A percentile compares a stretch with the other conserved stretches of the same genome.
phyloP scores from a whole-genome alignment of 371 early-diverging fungal species.

The Mortierella sp. region DNA sequence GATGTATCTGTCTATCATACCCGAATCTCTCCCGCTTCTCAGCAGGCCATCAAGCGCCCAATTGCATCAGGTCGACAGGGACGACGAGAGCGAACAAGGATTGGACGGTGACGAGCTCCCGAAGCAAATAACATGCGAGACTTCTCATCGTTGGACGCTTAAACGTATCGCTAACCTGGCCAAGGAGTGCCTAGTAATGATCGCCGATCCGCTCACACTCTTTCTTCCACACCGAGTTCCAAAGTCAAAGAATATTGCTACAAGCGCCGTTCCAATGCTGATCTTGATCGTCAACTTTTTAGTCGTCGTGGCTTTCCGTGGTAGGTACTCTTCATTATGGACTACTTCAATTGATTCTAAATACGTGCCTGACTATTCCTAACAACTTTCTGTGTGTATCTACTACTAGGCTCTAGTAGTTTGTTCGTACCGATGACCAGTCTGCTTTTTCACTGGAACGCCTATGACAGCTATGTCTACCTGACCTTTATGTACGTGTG shows the following conservation, averaged over 20 bases:
- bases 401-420: neutral
- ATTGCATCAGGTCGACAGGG: neutral
- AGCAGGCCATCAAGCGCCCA: neutral
- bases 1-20: slow-evolving; percentile 15
- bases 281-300: neutral
- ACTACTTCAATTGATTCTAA: neutral
- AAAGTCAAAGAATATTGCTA: neutral
- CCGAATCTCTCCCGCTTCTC: slow-evolving; percentile 23
- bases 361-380: neutral
- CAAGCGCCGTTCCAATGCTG: neutral
- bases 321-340: neutral
- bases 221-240: slow-evolving; percentile 17
- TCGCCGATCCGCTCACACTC: slow-evolving; percentile 14
- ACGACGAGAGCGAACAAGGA: neutral
- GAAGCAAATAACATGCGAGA: neutral
- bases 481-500: slow-evolving; percentile 10
- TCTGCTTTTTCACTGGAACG: slow-evolving; percentile 24
- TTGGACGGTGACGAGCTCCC: neutral
- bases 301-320: neutral
- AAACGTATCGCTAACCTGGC: neutral
- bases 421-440: slow-evolving; percentile 27
- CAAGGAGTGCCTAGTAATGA: neutral
- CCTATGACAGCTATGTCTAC: slow-evolving; percentile 22
- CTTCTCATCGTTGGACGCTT: neutral
- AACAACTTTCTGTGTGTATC: neutral